phyloP scores from a whole-genome alignment of 495 filamentous ascomycete species.

The Elasticomyces elasticus region DNA sequence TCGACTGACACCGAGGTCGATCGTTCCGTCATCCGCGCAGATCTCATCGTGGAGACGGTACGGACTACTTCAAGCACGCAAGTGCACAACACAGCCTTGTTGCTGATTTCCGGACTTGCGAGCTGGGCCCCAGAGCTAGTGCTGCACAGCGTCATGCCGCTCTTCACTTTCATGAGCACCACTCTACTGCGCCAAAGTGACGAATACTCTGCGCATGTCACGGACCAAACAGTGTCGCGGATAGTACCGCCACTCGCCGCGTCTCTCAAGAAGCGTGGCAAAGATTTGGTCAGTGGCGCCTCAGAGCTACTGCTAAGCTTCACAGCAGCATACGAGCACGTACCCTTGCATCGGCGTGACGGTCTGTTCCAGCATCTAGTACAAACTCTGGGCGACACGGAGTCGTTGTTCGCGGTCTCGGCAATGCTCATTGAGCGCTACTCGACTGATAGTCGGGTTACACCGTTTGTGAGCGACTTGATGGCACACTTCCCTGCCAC shows the following conservation, averaged over 20 bases:
- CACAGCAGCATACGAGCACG: constrained; percentile 86
- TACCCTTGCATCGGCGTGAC: constrained; percentile 72
- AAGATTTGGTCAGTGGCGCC: constrained; percentile 64
- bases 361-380: constrained; percentile 72
- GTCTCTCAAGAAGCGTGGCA: constrained; percentile 67
- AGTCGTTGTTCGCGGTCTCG: constrained; percentile 66
- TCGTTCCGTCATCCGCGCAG: constrained; percentile 63
- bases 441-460: constrained; percentile 40
- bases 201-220: constrained; percentile 89
- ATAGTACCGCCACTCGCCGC: constrained; percentile 85
- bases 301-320: constrained; percentile 85
- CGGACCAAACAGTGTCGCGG: constrained; percentile 77
- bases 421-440: constrained; percentile 65
- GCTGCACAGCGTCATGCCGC: constrained; percentile 94
- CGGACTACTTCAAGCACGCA: constrained; percentile 78
- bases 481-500: constrained; percentile 27
- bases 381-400: constrained; percentile 68
- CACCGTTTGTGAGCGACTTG: constrained; percentile 46
- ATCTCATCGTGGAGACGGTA: constrained; percentile 83
- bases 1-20: constrained; percentile 52
- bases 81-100: constrained; percentile 80
- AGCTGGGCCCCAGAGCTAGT: constrained; percentile 77
- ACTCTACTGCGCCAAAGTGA: constrained; percentile 82
- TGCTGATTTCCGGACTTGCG: constrained; percentile 77
- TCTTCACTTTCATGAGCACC: constrained; percentile 94